A percentile compares a stretch with the other conserved stretches of the same genome.
phyloP scores from a whole-genome alignment of 306 rosid species.

The Spatholobus suberectus region DNA sequence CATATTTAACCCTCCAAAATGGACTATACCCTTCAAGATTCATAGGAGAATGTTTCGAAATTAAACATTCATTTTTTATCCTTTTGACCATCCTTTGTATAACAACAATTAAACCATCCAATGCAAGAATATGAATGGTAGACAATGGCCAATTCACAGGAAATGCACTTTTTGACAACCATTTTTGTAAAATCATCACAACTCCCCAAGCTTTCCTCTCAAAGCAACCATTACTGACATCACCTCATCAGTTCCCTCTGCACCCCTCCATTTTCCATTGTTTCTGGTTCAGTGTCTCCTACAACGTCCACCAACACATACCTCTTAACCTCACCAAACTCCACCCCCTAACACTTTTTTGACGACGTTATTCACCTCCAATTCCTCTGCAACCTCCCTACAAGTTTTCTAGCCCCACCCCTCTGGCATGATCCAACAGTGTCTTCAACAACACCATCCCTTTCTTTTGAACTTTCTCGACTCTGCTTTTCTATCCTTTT shows the following conservation, averaged over 20 bases:
- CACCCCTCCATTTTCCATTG: background rate
- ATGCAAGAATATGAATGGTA: background rate
- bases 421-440: background rate
- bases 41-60: background rate
- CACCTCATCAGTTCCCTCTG: background rate
- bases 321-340: background rate
- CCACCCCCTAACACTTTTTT: background rate
- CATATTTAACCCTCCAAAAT: background rate
- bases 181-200: background rate
- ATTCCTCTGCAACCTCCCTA: background rate
- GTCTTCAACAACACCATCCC: no score
- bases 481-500: background rate
- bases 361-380: background rate
- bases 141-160: background rate
- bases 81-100: background rate
- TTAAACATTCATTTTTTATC: background rate
- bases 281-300: background rate
- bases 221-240: background rate
- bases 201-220: no score
- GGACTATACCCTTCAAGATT: background rate
- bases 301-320: background rate
- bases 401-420: background rate
- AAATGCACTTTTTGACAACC: background rate
- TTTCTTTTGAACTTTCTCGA: background rate
- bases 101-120: background rate